phyloP scores from a whole-genome alignment of 208 protist species.

The Crithidia fasciculata region DNA sequence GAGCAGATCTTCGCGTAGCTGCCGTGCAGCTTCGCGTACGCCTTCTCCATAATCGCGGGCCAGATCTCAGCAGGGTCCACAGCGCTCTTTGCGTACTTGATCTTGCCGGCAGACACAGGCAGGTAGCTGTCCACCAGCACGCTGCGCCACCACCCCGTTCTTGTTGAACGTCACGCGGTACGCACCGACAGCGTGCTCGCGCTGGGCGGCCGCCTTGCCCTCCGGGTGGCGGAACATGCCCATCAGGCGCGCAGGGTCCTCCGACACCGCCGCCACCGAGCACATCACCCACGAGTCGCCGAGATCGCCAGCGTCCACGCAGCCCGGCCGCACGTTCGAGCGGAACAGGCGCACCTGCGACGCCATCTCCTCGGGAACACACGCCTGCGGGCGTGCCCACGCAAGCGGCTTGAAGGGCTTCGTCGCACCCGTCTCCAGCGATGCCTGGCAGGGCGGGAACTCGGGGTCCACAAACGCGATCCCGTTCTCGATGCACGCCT shows the following conservation, averaged over 20 bases:
- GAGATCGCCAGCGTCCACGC: constrained; percentile 63
- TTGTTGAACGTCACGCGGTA: constrained; percentile 87
- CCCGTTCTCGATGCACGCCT: constrained; percentile 54
- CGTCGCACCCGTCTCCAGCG: constrained; percentile 51
- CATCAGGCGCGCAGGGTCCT: constrained; percentile 52
- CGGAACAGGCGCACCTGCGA: constrained; percentile 76
- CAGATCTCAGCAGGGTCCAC: constrained; percentile 79
- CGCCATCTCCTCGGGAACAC: constrained; percentile 55
- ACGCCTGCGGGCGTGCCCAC: constrained; percentile 68
- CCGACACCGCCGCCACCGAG: constrained; percentile 54
- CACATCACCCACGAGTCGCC: constrained; percentile 83
- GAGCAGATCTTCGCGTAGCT: constrained; percentile 78
- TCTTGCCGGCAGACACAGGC: constrained; percentile 53
- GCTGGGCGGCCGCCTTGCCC: constrained; percentile 46
- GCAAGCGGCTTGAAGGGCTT: constrained; percentile 68
- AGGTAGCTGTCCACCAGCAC: constrained; percentile 89
- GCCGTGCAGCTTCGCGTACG: constrained; percentile 90
- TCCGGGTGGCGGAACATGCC: constrained; percentile 75
- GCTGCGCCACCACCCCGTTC: constrained; percentile 78
- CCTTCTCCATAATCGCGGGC: constrained; percentile 86
- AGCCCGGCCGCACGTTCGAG: constrained; percentile 37
- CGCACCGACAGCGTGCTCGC: constrained; percentile 71
- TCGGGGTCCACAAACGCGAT: constrained; percentile 76
- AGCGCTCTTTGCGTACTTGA: constrained; percentile 63
- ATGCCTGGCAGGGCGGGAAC: constrained; percentile 70